Conservation (phyloP, 2,329 filamentous ascomycete genomes). For the Colletotrichum liriopes region DNA sequence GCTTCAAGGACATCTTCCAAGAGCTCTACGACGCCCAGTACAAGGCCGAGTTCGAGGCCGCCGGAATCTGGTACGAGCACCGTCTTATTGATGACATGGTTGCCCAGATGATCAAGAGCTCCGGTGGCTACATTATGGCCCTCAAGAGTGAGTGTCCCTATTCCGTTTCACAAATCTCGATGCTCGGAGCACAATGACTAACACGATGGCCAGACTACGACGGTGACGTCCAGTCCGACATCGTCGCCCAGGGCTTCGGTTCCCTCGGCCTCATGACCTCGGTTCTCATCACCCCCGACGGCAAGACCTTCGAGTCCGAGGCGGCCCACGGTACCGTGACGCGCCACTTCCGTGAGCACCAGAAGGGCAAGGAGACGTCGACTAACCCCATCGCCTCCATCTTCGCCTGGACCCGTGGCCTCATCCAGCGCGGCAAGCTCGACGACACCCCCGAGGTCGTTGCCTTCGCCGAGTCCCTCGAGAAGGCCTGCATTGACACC, state of each 20-base stretch:
- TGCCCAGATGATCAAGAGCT: constrained; percentile 99
- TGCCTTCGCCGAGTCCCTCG: constrained; percentile 90
- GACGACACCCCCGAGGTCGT: constrained; percentile 94
- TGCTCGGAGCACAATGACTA: constrained; percentile 42
- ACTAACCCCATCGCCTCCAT: constrained; percentile 99
- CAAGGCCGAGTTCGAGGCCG: constrained; percentile 89
- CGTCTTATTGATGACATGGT: constrained; percentile 99
- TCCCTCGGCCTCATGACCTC: constrained; percentile 99
- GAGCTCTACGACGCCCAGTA: constrained; percentile 92
- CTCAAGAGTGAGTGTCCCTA: constrained; percentile 84
- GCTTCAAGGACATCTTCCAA: constrained; percentile 99
- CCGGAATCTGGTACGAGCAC: constrained; percentile 99
- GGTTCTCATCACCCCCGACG: constrained; percentile 95
- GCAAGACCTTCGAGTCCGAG: constrained; percentile 97
- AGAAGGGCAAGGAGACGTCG: constrained; percentile 96
- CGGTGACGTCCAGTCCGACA: constrained; percentile 98
- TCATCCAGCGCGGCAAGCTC: constrained; percentile 92
- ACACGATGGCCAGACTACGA: constrained; percentile 84
- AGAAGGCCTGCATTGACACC: constrained; percentile 94
- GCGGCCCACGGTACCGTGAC: constrained; percentile 98
- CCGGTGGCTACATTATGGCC: constrained; percentile 96
- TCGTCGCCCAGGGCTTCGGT: constrained; percentile 97
- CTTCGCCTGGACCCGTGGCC: constrained; percentile 97
- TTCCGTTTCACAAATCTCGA: not conserved
- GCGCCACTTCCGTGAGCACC: constrained; percentile 98